Evolutionary conservation across 2,329 filamentous ascomycete genomes (phyloP).

Genomic region (Aspergillus ruber): DNA sequence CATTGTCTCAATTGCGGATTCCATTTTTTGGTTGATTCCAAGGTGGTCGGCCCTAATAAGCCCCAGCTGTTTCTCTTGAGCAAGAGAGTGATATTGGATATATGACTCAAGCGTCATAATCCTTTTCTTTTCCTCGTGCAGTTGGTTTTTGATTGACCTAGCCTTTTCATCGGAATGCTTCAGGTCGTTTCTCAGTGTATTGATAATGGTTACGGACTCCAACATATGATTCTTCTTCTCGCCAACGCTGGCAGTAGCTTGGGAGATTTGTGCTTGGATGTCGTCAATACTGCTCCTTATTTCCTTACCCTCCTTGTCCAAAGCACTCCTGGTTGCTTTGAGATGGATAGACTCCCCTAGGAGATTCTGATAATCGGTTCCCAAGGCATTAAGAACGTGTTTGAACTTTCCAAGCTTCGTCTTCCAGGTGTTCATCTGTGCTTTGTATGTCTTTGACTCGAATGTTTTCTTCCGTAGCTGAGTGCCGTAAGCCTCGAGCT

Average conservation of each 20-base stretch:
- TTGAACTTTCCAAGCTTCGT: slow-evolving; percentile 26
- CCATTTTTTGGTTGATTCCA: slow-evolving; percentile 14
- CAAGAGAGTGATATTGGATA: slow-evolving; percentile 21
- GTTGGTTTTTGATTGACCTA: slow-evolving; percentile 9
- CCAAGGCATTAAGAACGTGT: slow-evolving; percentile 26
- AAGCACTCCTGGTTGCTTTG: slow-evolving; percentile 15
- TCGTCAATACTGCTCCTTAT: slow-evolving; percentile 18
- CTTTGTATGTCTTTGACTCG: slow-evolving; percentile 14
- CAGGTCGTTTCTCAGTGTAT: slow-evolving; percentile 20
- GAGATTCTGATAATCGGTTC: slow-evolving; percentile 26
- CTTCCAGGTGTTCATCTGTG: slow-evolving; percentile 29
- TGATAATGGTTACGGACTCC: slow-evolving; percentile 12
- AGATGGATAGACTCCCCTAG: slow-evolving; percentile 23
- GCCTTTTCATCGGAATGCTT: slow-evolving; percentile 16
- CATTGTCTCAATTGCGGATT: slow-evolving; percentile 11
- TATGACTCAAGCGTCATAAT: slow-evolving; percentile 24
- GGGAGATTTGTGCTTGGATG: slow-evolving; percentile 15
- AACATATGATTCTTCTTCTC: slow-evolving; percentile 15
- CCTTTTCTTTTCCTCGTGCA: slow-evolving; percentile 26
- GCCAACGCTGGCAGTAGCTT: slow-evolving; percentile 9
- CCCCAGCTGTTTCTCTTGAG: slow-evolving; percentile 15
- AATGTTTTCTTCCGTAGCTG: slow-evolving; percentile 14
- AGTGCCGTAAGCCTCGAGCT: slow-evolving; percentile 14
- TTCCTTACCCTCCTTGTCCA: slow-evolving; percentile 21
- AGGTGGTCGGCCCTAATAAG: slow-evolving; percentile 18